Percentiles rank a stretch among this genome's conserved stretches.
Conservation (phyloP, 306 rosid genomes). For the Datisca glomerata region DNA sequence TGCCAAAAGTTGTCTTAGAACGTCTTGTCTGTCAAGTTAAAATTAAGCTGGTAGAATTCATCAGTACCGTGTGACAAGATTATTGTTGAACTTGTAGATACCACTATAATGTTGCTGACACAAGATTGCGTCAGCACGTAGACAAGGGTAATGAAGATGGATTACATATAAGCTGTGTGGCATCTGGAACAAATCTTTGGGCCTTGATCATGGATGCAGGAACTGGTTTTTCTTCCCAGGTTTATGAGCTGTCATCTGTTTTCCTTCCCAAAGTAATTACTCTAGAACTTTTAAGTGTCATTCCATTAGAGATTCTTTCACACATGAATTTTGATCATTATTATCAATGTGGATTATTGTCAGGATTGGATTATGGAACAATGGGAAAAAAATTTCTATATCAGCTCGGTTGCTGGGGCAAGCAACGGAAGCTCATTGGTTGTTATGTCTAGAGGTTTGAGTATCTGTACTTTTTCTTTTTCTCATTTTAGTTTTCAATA, state of each 20-base stretch:
- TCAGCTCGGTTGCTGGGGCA: constrained; percentile 88
- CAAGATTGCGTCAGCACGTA: constrained; percentile 75
- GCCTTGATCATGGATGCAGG: constrained; percentile 96
- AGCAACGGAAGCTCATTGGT: constrained; percentile 83
- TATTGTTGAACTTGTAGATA: constrained; percentile 32
- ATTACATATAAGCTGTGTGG: constrained; percentile 75
- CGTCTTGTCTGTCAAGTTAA: too few relatives aligned
- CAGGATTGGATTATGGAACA: constrained; percentile 99
- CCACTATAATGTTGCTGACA: constrained; percentile 86
- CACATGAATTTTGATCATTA: neutral
- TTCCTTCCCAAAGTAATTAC: constrained; percentile 72
- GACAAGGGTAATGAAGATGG: constrained; percentile 97
- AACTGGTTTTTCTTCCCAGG: constrained; percentile 79
- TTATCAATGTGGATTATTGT: constrained; percentile 12
- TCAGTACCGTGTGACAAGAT: neutral
- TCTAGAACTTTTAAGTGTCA: constrained; percentile 1
- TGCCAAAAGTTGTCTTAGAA: too few relatives aligned
- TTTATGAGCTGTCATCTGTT: constrained; percentile 68
- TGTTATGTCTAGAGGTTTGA: constrained; percentile 92
- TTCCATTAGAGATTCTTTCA: neutral
- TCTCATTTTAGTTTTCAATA: too few relatives aligned
- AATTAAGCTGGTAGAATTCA: neutral
- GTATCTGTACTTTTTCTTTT: too few relatives aligned
- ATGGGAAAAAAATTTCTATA: constrained; percentile 88
- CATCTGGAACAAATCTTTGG: constrained; percentile 69